These are phyloP conservation scores for Russula dissimulans DNA, from an alignment of 768 basidiomycete species.

Conservation along the genomic window DNA sequence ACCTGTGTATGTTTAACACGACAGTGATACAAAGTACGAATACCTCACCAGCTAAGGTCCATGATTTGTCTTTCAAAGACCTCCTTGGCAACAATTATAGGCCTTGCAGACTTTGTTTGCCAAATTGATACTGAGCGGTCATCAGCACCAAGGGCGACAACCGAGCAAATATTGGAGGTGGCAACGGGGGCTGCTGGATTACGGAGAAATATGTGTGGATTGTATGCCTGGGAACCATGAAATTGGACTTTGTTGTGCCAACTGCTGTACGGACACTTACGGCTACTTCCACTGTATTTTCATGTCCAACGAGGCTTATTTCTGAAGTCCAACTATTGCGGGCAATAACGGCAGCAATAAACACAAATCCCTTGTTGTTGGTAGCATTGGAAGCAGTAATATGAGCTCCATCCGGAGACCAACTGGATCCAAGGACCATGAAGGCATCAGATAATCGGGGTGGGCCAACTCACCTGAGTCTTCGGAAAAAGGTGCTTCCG, in stretches of 20 bases:
- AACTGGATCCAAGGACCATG: constrained; percentile 38
- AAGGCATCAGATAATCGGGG: not conserved
- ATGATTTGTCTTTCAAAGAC: constrained; percentile 92
- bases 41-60: constrained; percentile 83
- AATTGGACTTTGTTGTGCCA: not conserved
- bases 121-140: constrained; percentile 92
- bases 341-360: constrained; percentile 93
- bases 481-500: constrained; percentile 87
- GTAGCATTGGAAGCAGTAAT: constrained; percentile 97
- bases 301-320: constrained; percentile 92
- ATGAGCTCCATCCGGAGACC: constrained; percentile 99
- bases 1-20: constrained; percentile 42
- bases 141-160: constrained; percentile 89
- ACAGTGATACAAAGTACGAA: not conserved
- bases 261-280: constrained; percentile 36
- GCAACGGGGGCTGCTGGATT: constrained; percentile 56
- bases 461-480: constrained; percentile 56
- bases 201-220: constrained; percentile 88
- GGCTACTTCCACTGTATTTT: constrained; percentile 93
- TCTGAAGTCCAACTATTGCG: constrained; percentile 84
- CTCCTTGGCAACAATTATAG: constrained; percentile 87
- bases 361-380: constrained; percentile 92
- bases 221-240: constrained; percentile 59
- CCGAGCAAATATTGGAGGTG: constrained; percentile 81
- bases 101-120: constrained; percentile 88